phyloP scores from a whole-genome alignment of 352 stramenopile genomes.

The Globisporangium cystogenes region DNA sequence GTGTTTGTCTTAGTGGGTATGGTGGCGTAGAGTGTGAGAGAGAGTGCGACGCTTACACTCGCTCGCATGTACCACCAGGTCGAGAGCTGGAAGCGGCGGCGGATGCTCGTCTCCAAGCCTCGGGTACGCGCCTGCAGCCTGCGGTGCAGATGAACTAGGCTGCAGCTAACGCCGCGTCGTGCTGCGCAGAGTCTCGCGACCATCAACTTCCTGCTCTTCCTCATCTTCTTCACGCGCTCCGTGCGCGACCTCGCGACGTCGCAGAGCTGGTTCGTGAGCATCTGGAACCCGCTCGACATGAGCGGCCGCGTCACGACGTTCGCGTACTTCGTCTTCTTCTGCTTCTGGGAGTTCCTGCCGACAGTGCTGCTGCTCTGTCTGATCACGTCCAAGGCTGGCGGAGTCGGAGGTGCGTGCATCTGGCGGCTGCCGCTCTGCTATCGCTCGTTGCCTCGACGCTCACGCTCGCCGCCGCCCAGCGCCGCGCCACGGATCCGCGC shows the following conservation, averaged over 20 bases:
- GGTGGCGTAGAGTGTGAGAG: not conserved
- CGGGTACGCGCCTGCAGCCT: slow-evolving; percentile 24
- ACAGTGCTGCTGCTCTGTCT: slow-evolving; percentile 76
- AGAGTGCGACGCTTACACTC: not conserved
- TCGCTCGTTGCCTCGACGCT: no score
- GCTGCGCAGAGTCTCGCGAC: slow-evolving; percentile 53
- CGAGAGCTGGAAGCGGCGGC: slow-evolving; percentile 67
- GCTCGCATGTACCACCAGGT: slow-evolving; percentile 25
- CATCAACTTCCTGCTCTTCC: slow-evolving; percentile 73
- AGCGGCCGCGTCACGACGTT: slow-evolving; percentile 76
- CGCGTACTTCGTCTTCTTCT: slow-evolving; percentile 81
- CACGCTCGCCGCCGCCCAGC: slow-evolving; percentile 33
- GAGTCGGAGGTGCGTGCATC: slow-evolving; percentile 59
- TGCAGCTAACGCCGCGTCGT: not conserved
- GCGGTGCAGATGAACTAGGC: no score
- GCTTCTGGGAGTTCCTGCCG: slow-evolving; percentile 84
- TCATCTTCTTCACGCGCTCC: slow-evolving; percentile 81
- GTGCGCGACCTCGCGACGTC: slow-evolving; percentile 74
- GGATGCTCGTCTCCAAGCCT: slow-evolving; percentile 70
- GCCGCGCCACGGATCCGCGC: slow-evolving; percentile 50
- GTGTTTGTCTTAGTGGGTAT: no score
- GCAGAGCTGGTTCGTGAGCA: slow-evolving; percentile 81
- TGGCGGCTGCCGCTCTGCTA: not conserved
- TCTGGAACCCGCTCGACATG: slow-evolving; percentile 85
- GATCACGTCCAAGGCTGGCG: slow-evolving; percentile 77